Evolutionary conservation across 805 yeast genomes (phyloP).

Genomic region (Scheffersomyces ergatensis): DNA sequence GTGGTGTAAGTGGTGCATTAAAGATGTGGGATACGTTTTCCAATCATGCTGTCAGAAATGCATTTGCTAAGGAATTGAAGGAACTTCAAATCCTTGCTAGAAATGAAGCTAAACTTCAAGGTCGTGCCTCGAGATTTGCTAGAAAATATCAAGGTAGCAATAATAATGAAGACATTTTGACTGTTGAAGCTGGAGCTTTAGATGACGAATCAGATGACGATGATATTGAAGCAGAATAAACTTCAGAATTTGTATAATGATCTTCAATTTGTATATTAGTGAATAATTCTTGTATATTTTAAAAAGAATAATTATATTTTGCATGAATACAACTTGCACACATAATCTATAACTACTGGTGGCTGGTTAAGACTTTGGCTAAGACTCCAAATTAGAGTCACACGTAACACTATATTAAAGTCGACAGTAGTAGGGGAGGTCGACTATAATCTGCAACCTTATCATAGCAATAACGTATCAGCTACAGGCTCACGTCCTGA

Average conservation of each 20-base stretch:
- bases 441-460: too few relatives aligned
- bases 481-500: too few relatives aligned
- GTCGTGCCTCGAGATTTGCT: slow-evolving; percentile 70
- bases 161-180: slow-evolving; percentile 53
- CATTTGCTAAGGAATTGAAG: slow-evolving; percentile 60
- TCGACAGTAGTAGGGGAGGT: too few relatives aligned
- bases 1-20: slow-evolving; percentile 81
- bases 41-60: slow-evolving; percentile 71
- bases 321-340: too few relatives aligned
- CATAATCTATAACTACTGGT: too few relatives aligned
- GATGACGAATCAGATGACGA: slow-evolving; percentile 59
- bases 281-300: not conserved
- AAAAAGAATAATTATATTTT: too few relatives aligned
- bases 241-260: too few relatives aligned
- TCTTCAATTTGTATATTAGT: not conserved
- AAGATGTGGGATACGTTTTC: slow-evolving; percentile 92
- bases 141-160: slow-evolving; percentile 58
- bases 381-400: too few relatives aligned
- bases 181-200: slow-evolving; percentile 58
- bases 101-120: slow-evolving; percentile 50
- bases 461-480: too few relatives aligned
- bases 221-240: slow-evolving; percentile 10
- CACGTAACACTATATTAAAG: too few relatives aligned
- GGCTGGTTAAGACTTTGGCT: too few relatives aligned
- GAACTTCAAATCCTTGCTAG: slow-evolving; percentile 56